Percentiles rank a stretch among this genome's conserved stretches.
Conservation (phyloP, 2,329 filamentous ascomycete species). For the Aspergillaceae sp. region DNA sequence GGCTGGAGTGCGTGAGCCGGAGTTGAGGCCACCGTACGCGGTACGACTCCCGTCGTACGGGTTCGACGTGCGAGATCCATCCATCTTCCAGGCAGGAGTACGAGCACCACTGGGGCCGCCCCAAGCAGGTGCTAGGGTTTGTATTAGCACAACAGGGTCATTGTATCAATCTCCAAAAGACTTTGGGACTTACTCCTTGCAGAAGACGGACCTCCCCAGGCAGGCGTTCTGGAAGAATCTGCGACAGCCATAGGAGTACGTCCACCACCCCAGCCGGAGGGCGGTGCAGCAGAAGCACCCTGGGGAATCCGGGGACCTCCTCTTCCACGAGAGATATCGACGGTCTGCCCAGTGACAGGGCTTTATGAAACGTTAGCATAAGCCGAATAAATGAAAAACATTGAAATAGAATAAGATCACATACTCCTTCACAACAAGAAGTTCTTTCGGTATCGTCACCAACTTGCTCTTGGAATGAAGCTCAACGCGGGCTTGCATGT, state of each 20-base stretch:
- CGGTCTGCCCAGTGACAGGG: conserved; percentile 62
- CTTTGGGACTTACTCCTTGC: conserved; percentile 49
- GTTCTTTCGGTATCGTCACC: conserved; percentile 71
- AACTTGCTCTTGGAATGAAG: conserved; percentile 91
- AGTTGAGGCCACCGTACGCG: conserved; percentile 58
- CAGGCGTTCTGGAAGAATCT: conserved; percentile 62
- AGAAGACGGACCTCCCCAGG: conserved; percentile 56
- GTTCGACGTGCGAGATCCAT: conserved; percentile 45
- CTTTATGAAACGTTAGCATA: conserved; percentile 17
- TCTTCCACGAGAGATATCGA: conserved; percentile 55
- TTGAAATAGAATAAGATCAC: conserved; percentile 13
- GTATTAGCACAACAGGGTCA: conserved; percentile 10
- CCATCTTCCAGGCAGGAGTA: conserved; percentile 49
- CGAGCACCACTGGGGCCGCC: conserved; percentile 37
- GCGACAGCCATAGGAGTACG: conserved; percentile 58
- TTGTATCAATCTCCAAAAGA: background rate
- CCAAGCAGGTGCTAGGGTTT: conserved; percentile 33
- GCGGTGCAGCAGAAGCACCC: conserved; percentile 39
- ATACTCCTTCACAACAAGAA: conserved; percentile 78
- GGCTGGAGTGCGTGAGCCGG: conserved; percentile 56
- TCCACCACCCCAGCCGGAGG: conserved; percentile 54
- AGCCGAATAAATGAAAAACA: background rate
- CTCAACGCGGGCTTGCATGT: conserved; percentile 77
- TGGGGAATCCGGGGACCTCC: conserved; percentile 39
- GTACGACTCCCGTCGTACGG: conserved; percentile 65